Evolutionary conservation across 2,329 filamentous ascomycete species (phyloP).

Genomic region (Ceratocystis cacaofunesta): DNA sequence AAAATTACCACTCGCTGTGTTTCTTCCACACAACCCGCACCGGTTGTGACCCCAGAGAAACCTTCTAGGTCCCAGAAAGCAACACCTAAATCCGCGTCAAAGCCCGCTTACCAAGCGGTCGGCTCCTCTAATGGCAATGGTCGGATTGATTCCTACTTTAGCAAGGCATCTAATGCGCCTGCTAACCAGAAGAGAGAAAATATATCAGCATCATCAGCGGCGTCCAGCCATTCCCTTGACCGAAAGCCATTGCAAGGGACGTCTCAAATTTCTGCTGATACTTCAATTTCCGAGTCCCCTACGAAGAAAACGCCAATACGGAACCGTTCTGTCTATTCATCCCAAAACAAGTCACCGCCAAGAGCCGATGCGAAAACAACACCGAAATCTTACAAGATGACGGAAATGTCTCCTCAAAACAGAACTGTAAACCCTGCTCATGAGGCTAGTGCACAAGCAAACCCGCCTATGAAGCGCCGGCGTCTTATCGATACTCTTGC

Average conservation of each 20-base stretch:
- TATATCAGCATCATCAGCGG: not conserved
- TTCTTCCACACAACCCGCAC: not conserved
- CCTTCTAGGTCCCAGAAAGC: not conserved
- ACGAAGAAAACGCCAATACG: not conserved
- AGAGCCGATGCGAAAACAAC: not conserved
- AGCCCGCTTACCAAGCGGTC: not conserved
- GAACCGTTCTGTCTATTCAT: not conserved
- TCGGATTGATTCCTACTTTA: conserved; percentile 16
- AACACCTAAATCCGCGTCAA: not conserved
- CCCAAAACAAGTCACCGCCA: not conserved
- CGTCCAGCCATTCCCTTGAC: not conserved
- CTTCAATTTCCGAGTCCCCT: not conserved
- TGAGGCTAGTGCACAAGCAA: not conserved
- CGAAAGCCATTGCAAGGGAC: not conserved
- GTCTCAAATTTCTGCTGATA: not conserved
- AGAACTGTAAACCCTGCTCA: not conserved
- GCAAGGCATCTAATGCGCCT: not conserved
- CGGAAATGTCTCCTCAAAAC: not conserved
- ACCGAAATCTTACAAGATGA: not conserved
- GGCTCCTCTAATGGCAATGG: not conserved
- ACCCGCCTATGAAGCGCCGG: conserved; percentile 17
- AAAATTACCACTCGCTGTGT: not conserved
- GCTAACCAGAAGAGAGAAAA: not conserved
- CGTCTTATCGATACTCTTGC: conserved; percentile 31
- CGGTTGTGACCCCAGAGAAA: not conserved